Evolutionary conservation across 2,329 filamentous ascomycete species (phyloP).

Genomic region (Ceratocystis lukuohia): DNA sequence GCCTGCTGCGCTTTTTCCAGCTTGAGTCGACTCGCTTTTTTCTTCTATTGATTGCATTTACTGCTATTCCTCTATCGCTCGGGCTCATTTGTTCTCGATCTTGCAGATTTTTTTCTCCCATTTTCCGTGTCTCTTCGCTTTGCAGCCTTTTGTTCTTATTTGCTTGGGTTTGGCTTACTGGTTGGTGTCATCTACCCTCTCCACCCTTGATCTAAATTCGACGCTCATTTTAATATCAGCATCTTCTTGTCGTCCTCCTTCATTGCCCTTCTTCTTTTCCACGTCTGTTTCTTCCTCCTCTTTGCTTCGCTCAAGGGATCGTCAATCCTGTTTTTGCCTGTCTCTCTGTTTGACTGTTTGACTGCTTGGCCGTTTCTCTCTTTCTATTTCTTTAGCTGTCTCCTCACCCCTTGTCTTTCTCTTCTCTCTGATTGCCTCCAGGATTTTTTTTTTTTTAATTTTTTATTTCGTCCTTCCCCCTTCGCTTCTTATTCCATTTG

Average conservation of each 20-base stretch:
- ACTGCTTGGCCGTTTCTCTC: not conserved
- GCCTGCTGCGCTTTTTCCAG: not conserved
- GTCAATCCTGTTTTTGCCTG: not conserved
- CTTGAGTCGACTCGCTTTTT: not conserved
- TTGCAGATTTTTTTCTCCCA: not conserved
- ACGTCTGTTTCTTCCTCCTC: not conserved
- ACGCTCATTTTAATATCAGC: conserved; percentile 5
- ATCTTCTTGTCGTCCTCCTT: not conserved
- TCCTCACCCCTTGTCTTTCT: not conserved
- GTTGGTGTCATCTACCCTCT: not conserved
- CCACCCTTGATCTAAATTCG: not conserved
- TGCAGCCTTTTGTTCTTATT: not conserved
- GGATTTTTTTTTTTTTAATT: not conserved
- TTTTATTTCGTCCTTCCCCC: not conserved
- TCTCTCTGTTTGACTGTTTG: not conserved
- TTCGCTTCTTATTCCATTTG: not conserved
- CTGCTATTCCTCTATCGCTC: conserved; percentile 3
- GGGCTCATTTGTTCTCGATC: not conserved
- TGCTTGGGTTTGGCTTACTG: not conserved
- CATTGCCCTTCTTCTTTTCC: not conserved
- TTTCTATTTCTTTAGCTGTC: not conserved
- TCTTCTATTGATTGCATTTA: not conserved
- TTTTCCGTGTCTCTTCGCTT: not conserved
- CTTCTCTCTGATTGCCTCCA: no score
- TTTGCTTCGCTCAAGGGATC: not conserved